phyloP scores from a whole-genome alignment of 306 rosid genomes.

The Amphicarpaea edgeworthii region DNA sequence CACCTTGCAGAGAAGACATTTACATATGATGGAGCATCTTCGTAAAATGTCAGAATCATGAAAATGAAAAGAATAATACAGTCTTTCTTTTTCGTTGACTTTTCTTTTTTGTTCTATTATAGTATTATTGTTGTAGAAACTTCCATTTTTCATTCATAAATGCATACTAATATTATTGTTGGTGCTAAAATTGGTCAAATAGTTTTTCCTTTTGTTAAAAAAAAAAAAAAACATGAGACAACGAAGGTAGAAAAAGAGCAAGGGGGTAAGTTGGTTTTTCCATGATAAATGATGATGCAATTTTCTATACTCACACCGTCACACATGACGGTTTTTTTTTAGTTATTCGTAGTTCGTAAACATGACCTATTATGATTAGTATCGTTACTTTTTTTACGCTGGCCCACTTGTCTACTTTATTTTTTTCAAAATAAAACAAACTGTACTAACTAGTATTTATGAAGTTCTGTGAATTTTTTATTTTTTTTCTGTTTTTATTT shows the following conservation, averaged over 20 bases:
- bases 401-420: no score
- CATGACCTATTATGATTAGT: no score
- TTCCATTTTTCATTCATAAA: not conserved
- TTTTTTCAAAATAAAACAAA: no score
- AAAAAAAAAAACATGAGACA: not conserved
- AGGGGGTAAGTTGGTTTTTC: not conserved
- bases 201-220: not conserved
- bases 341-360: no score
- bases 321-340: no score
- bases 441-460: no score
- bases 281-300: no score
- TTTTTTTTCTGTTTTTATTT: no score
- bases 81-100: not conserved
- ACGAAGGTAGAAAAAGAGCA: not conserved
- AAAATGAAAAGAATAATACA: not conserved
- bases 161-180: not conserved
- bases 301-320: no score
- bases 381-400: no score
- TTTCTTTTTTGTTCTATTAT: not conserved
- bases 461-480: no score
- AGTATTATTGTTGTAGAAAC: not conserved
- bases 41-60: not conserved
- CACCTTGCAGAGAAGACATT: not conserved
- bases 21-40: not conserved
- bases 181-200: not conserved